Conservation (phyloP, 176 grass and related monocot genomes). For the Avena eriantha region DNA sequence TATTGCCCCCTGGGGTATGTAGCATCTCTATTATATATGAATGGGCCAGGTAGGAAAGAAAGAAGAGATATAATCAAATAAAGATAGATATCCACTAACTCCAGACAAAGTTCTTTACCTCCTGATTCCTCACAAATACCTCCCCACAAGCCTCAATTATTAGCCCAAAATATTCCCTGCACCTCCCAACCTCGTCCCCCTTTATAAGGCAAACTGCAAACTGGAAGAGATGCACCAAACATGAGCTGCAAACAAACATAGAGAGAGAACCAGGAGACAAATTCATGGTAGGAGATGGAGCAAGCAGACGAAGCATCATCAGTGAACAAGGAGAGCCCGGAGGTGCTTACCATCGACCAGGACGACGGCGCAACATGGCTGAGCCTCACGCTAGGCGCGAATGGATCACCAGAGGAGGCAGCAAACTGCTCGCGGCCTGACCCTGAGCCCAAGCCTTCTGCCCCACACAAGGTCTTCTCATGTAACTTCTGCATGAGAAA, state of each 20-base stretch:
- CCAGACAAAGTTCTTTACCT: slow-evolving; percentile 57
- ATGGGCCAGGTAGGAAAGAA: slow-evolving; percentile 53
- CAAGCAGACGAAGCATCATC: slow-evolving; percentile 57
- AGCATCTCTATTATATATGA: slow-evolving; percentile 43
- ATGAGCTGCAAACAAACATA: slow-evolving; percentile 33
- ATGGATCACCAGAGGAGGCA: slow-evolving; percentile 36
- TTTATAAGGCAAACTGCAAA: slow-evolving; percentile 71
- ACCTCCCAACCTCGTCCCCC: slow-evolving; percentile 51
- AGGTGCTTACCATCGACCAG: slow-evolving; percentile 48
- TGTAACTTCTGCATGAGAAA: slow-evolving; percentile 93
- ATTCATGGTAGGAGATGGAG: slow-evolving; percentile 47
- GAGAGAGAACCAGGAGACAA: slow-evolving; percentile 27
- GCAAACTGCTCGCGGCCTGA: slow-evolving; percentile 45
- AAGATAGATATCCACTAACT: slow-evolving; percentile 64
- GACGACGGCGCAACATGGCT: slow-evolving; percentile 61
- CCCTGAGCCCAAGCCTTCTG: slow-evolving; percentile 40
- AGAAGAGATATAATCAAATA: slow-evolving; percentile 68
- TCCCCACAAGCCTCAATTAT: slow-evolving; percentile 63
- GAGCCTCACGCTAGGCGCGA: slow-evolving; percentile 55
- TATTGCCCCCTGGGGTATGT: slow-evolving; percentile 39
- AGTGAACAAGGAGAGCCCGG: slow-evolving; percentile 57
- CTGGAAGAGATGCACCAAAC: slow-evolving; percentile 48
- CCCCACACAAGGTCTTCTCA: slow-evolving; percentile 82
- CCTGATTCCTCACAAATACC: slow-evolving; percentile 61
- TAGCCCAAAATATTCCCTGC: slow-evolving; percentile 55